Evolutionary conservation across 345 rosid genomes (phyloP).

Genomic region (Eucalyptus marginata): DNA sequence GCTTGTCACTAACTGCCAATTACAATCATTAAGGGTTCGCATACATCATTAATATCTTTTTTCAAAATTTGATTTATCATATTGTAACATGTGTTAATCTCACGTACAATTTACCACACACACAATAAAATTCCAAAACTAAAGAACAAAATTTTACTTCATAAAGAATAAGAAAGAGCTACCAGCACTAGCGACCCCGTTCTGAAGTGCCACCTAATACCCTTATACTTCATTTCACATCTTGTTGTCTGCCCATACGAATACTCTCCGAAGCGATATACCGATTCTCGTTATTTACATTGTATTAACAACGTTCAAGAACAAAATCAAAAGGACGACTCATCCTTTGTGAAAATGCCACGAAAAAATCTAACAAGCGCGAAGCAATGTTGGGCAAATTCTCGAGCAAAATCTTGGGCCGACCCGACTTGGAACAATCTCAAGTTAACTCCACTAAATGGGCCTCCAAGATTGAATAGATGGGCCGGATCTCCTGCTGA

Average conservation of each 20-base stretch:
- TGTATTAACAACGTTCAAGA: not conserved
- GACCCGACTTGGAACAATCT: not conserved
- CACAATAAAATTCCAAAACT: not conserved
- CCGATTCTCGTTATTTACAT: not conserved
- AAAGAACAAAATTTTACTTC: not conserved
- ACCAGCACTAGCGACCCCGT: accelerated
- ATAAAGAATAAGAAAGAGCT: not conserved
- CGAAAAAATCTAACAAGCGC: not conserved
- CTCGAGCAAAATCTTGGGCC: not conserved
- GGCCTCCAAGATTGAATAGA: not conserved
- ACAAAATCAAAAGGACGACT: not conserved
- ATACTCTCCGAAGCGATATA: not conserved
- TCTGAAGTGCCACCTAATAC: accelerated
- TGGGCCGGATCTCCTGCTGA: not conserved
- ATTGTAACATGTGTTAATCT: not conserved
- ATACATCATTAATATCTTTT: not conserved
- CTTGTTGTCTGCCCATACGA: not conserved
- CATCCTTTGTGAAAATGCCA: not conserved
- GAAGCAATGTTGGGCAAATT: not conserved
- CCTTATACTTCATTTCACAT: not conserved
- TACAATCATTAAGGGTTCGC: not conserved
- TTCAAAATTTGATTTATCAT: not conserved
- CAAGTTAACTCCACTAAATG: not conserved
- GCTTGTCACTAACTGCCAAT: not conserved
- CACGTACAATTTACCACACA: not conserved